Base-by-base conservation (phyloP, 768 basidiomycete genomes). In the Zangia roseola region DNA sequence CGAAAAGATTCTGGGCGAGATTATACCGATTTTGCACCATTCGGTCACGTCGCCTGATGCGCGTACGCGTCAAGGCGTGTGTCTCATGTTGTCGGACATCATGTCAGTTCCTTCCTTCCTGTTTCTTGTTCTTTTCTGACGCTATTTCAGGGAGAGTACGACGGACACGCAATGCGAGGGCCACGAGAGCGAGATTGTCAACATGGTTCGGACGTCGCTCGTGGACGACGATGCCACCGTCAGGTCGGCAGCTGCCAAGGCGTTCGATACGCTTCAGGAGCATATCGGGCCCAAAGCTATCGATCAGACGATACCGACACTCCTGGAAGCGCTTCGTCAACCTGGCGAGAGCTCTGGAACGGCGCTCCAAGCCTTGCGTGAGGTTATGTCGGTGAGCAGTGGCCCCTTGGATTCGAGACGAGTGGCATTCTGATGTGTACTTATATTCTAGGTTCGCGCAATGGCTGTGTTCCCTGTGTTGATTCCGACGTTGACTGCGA, bases 381-480 rank as follows among this genome's bases (percentile, higher is more conserved):
- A 98, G 73, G 92, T 98, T 56, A 95, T 95, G 90, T 84, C 79
- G 56, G 92, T 93, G 68, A n/a, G n/a, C 0, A 65, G 88, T 41
- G 6, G 21, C 6, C 21, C 14, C 4, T 19, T n/a, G n/a, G n/a
- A n/a, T n/a, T 67, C 98, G 44, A 93, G 94, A 59, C n/a, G n/a
- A n/a, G n/a, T n/a, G n/a, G n/a, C 20, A 34, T 30, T 28, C 45
- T 43, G 46, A 57, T 45, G 19, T 4, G n/a, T n/a, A n/a, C n/a
- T n/a, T n/a, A n/a, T n/a, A n/a, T n/a, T n/a, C n/a, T n/a, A n/a
- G n/a, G n/a, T 97, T 57, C 91, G 94, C 33, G 91, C 95, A 13
- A 78, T 86, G 34, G 93, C 90, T 10, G 94, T 98, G 33, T 98
- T 98, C 90, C 97, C 97, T 0, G 90, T 97, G 17, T 74, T 98